Evolutionary conservation across 2,329 filamentous ascomycete species (phyloP).

Genomic region (Myotisia sp.): DNA sequence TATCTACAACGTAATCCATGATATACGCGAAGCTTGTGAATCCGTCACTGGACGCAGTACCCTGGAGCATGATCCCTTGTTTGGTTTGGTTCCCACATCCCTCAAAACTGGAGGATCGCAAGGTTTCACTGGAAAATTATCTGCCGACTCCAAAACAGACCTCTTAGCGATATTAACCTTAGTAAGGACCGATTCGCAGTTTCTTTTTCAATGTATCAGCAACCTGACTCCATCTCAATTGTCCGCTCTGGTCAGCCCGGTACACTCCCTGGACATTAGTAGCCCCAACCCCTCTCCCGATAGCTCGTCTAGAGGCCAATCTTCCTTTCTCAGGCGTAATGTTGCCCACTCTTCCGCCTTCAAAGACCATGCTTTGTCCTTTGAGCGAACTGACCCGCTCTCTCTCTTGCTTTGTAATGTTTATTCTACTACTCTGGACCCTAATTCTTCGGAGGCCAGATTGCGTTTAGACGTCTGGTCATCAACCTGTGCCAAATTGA

Average conservation of each 20-base stretch:
- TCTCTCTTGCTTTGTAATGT: conserved; percentile 75
- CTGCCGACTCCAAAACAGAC: conserved; percentile 57
- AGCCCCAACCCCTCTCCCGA: conserved; percentile 69
- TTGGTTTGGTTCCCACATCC: conserved; percentile 20
- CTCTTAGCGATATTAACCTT: conserved; percentile 67
- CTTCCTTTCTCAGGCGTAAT: conserved; percentile 35
- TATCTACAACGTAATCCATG: conserved; percentile 31
- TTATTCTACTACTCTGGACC: conserved; percentile 73
- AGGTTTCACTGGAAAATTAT: conserved; percentile 49
- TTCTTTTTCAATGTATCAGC: conserved; percentile 68
- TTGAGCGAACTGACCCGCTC: conserved; percentile 76
- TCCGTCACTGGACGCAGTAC: conserved; percentile 21
- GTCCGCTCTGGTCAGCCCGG: conserved; percentile 59
- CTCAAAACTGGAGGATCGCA: conserved; percentile 19
- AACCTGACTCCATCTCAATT: conserved; percentile 64
- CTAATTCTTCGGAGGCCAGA: conserved; percentile 66
- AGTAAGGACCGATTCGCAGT: conserved; percentile 74
- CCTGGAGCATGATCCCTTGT: conserved; percentile 23
- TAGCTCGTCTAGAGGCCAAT: conserved; percentile 35
- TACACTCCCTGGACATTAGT: conserved; percentile 63
- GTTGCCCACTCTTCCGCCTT: conserved; percentile 42
- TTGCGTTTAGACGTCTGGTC: conserved; percentile 78
- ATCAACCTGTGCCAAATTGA: conserved; percentile 66
- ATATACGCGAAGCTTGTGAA: conserved; percentile 31
- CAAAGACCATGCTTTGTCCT: conserved; percentile 71